Conservation (phyloP, 768 basidiomycete genomes). For the Phlegmacium glaucopus region DNA sequence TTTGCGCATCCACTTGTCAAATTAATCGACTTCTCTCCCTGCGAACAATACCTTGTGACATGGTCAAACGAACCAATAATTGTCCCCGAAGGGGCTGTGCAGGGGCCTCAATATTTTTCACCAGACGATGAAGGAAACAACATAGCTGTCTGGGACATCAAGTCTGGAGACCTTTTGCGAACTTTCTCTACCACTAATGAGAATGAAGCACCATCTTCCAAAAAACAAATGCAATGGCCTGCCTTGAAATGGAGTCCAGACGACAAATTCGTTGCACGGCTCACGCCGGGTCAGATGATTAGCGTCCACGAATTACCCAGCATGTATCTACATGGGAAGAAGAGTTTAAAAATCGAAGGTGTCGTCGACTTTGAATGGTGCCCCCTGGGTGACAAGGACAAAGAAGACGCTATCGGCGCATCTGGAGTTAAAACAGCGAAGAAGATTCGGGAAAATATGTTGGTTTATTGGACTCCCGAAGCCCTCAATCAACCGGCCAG, state of each 20-base stretch:
- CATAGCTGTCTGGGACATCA: constrained; percentile 98
- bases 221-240: constrained; percentile 93
- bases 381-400: constrained; percentile 87
- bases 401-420: constrained; percentile 41
- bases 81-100: constrained; percentile 74
- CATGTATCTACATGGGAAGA: constrained; percentile 94
- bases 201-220: constrained; percentile 51
- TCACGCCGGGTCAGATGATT: constrained; percentile 90
- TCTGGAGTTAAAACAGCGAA: constrained; percentile 46
- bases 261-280: constrained; percentile 89
- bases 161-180: constrained; percentile 86
- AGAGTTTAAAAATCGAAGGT: constrained; percentile 95
- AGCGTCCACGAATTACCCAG: constrained; percentile 93
- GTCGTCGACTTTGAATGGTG: constrained; percentile 99
- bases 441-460: constrained; percentile 83
- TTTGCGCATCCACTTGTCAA: constrained; percentile 96
- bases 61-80: constrained; percentile 95
- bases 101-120: constrained; percentile 84
- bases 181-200: constrained; percentile 76
- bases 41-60: constrained; percentile 94
- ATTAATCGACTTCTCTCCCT: constrained; percentile 95
- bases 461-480: constrained; percentile 98
- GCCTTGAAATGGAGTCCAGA: constrained; percentile 96
- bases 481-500: constrained; percentile 94
- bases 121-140: constrained; percentile 96